Base-by-base conservation (phyloP, 169 alveolate species). In the Cryptosporidium canis region DNA sequence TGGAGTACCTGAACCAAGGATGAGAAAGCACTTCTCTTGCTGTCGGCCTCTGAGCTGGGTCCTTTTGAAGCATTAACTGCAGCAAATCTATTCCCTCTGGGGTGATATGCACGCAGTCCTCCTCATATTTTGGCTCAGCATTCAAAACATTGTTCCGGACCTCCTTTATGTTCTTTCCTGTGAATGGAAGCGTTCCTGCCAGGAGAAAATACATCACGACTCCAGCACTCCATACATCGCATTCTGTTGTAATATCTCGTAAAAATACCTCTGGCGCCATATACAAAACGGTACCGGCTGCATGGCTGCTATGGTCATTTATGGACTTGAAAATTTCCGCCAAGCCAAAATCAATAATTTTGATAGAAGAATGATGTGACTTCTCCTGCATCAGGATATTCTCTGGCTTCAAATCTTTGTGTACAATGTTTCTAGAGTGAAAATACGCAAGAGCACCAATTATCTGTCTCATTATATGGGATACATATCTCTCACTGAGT, bases 361-460 rank as follows among this genome's bases (percentile, higher is more conserved):
- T 96, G 51, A 97, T 94, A 16, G 94, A 94, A 51, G 98, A 94
- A 43, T 94, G 94, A 21, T 91, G 95, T 16, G 94, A 92, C 24
- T 83, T 93, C 77, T 96, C 95, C 44, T 92, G 94, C 87, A 95
- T 96, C 55, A 98, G 84, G 24, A 98, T 93, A 94, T 98, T 98
- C 77, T 97, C 99, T 16, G 99, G 99, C 82, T 98, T 98, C 83
- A 98, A 91, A 94, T 98, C 99, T 68, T 99, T 90, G 92, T 97
- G 99, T 63, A 96, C 94, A 31, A 97, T 95, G 83, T 96, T 95
- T 83, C 93, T 96, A 12, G 94, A 83, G 85, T 97, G 99, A 91
- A 96, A 94, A 92, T 97, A 97, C 65, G 94, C 95, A 44, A 97
- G 93, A 18, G 99, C 99, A n/a, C 96, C 92, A 87, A 97, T 92